phyloP scores from a whole-genome alignment of 2,329 filamentous ascomycete species.

The Rhynchosporium secalis region DNA sequence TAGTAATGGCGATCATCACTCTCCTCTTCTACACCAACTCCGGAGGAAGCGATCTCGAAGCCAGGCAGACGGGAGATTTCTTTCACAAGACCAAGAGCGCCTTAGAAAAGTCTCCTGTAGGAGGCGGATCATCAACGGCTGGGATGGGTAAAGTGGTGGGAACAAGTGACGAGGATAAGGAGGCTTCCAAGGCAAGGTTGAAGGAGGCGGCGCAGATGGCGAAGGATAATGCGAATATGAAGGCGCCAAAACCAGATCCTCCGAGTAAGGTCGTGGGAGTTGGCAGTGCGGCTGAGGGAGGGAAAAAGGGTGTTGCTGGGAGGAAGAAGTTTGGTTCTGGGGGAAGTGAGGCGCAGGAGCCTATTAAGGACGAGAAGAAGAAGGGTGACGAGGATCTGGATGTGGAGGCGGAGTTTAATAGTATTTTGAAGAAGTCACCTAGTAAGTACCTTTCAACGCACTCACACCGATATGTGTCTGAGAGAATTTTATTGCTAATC shows the following conservation, averaged over 20 bases:
- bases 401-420: conserved; percentile 70
- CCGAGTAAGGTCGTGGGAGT: conserved; percentile 55
- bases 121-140: conserved; percentile 2
- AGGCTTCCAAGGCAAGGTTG: conserved; percentile 55
- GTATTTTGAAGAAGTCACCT: conserved; percentile 80
- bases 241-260: conserved; percentile 60
- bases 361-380: conserved; percentile 43
- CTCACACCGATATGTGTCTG: no score
- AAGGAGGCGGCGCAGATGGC: conserved; percentile 68
- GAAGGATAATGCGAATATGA: conserved; percentile 68
- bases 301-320: conserved; percentile 49
- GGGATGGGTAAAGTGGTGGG: background rate
- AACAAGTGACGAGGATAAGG: conserved; percentile 48
- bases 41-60: conserved; percentile 48
- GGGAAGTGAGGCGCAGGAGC: conserved; percentile 35
- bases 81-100: conserved; percentile 61
- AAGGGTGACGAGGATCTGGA: conserved; percentile 61
- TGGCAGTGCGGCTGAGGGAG: conserved; percentile 39
- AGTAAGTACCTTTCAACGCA: conserved; percentile 53
- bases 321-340: conserved; percentile 46
- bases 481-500: background rate
- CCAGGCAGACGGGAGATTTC: conserved; percentile 55
- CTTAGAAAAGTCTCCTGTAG: conserved; percentile 41
- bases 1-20: conserved; percentile 64
- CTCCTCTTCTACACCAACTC: conserved; percentile 73